These are phyloP conservation scores for Inga leiocalycina DNA, from an alignment of 306 rosid species.

Conservation along the genomic window DNA sequence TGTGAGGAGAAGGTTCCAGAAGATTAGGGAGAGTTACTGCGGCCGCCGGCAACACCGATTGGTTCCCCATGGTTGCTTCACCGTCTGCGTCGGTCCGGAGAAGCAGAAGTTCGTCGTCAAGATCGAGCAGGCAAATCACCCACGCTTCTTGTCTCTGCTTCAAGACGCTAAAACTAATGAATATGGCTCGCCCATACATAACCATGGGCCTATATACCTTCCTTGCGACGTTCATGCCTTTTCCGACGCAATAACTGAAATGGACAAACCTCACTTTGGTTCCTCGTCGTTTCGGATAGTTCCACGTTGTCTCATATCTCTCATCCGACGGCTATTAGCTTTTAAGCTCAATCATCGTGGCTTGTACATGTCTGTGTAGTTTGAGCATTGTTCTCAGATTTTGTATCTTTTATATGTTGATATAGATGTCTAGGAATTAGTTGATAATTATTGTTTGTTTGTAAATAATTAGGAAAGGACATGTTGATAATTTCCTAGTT, in stretches of 20 bases:
- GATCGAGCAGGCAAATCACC: slow-evolving; percentile 57
- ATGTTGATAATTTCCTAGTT: too few relatives aligned
- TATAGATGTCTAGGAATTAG: too few relatives aligned
- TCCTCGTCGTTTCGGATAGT: neutral
- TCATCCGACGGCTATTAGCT: neutral
- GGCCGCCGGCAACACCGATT: neutral
- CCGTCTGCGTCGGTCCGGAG: slow-evolving; percentile 54
- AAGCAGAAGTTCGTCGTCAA: slow-evolving; percentile 57
- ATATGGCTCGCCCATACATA: slow-evolving; percentile 45
- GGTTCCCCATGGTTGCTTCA: neutral
- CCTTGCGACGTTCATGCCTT: slow-evolving; percentile 73
- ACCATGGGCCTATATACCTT: slow-evolving; percentile 71
- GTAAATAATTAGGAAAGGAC: too few relatives aligned
- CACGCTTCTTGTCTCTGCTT: slow-evolving; percentile 55
- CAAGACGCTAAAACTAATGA: slow-evolving; percentile 66
- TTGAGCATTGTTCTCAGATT: neutral
- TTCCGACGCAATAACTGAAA: slow-evolving; percentile 41
- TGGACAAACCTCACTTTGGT: neutral
- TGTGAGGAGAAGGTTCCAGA: neutral
- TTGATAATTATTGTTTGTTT: too few relatives aligned
- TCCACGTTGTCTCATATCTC: neutral
- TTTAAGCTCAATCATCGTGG: neutral
- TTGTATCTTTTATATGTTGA: too few relatives aligned
- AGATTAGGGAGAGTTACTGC: neutral
- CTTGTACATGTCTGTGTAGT: neutral